Evolutionary conservation across 2,329 filamentous ascomycete genomes (phyloP).

Genomic region (Pyricularia sp.): DNA sequence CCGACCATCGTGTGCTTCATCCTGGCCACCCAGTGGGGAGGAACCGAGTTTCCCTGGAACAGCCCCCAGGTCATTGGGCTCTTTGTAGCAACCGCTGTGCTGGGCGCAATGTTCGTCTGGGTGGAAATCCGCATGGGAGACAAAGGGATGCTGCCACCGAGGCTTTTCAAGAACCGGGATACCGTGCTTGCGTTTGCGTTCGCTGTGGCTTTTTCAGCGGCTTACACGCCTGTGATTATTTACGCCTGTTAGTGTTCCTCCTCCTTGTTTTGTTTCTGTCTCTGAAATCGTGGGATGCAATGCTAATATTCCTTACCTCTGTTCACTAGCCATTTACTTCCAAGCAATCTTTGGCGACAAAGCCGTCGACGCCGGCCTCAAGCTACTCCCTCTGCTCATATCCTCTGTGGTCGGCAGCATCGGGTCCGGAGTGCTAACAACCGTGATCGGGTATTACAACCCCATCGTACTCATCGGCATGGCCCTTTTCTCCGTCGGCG

Average conservation of each 20-base stretch:
- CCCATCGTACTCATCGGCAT: slow-evolving; percentile 18
- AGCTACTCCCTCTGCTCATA: slow-evolving; percentile 43
- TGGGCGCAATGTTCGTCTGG: slow-evolving; percentile 35
- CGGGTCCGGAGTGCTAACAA: slow-evolving; percentile 13
- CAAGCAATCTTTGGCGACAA: slow-evolving; percentile 42
- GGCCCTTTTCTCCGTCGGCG: slow-evolving; percentile 31
- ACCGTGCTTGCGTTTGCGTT: slow-evolving; percentile 29
- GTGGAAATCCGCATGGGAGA: slow-evolving; percentile 36
- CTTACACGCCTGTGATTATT: slow-evolving; percentile 43
- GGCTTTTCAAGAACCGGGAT: slow-evolving; percentile 36
- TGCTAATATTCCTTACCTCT: not conserved
- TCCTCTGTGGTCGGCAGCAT: slow-evolving; percentile 30
- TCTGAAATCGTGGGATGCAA: not conserved
- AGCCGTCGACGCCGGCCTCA: slow-evolving; percentile 45
- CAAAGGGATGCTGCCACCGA: slow-evolving; percentile 37
- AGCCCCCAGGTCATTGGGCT: slow-evolving; percentile 38
- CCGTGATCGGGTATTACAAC: slow-evolving; percentile 14
- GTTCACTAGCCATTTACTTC: slow-evolving; percentile 37
- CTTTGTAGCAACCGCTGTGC: slow-evolving; percentile 36
- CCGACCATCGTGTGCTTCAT: slow-evolving; percentile 43
- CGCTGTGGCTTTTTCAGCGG: slow-evolving; percentile 37
- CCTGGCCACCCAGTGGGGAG: slow-evolving; percentile 49
- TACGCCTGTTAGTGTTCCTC: slow-evolving; percentile 33
- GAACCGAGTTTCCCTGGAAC: slow-evolving; percentile 40
- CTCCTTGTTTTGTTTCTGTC: too few relatives aligned